Evolutionary conservation across 2,329 filamentous ascomycete genomes (phyloP).

Genomic region (Zasmidium cellare): DNA sequence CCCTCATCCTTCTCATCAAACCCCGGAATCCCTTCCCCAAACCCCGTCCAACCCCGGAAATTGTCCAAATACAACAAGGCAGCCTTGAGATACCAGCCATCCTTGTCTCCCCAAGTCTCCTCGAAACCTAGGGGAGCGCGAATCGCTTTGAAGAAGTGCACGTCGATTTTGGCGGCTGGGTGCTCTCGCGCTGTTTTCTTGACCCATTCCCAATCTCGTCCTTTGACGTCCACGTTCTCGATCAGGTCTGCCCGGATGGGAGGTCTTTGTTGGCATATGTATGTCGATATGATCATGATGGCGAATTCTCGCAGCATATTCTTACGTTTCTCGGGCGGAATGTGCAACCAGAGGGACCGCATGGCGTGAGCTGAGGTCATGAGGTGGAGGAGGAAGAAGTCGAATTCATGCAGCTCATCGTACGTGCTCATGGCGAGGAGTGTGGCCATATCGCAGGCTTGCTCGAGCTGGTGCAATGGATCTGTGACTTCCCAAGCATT

Average conservation of each 20-base stretch:
- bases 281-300: background rate
- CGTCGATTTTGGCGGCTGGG: background rate
- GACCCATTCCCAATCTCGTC: background rate
- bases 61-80: background rate
- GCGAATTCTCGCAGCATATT: background rate
- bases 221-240: background rate
- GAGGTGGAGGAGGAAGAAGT: background rate
- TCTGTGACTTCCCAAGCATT: background rate
- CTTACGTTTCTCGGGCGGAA: background rate
- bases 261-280: background rate
- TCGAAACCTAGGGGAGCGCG: background rate
- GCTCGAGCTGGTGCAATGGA: background rate
- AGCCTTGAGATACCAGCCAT: background rate
- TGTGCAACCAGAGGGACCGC: background rate
- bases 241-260: background rate
- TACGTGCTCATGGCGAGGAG: background rate
- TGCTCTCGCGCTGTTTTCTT: background rate
- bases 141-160: background rate
- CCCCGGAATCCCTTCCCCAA: background rate
- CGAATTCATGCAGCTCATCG: background rate
- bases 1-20: background rate
- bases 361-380: background rate
- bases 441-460: background rate
- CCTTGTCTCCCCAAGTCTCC: background rate
- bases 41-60: background rate